Conservation (phyloP, 2,329 filamentous ascomycete species). For the Fusarium tjaetaba region DNA sequence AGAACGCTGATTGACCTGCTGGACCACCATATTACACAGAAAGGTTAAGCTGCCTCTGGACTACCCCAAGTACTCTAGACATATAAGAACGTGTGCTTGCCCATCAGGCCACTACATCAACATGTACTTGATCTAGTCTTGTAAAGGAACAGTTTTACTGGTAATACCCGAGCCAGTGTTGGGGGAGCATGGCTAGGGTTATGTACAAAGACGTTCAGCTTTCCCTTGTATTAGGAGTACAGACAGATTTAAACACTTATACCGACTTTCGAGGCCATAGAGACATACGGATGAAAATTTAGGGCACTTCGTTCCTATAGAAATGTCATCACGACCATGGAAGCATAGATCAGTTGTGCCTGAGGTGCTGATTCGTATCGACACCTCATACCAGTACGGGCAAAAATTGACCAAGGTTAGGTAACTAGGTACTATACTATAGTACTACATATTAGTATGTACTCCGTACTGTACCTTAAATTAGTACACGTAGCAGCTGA, state of each 20-base stretch:
- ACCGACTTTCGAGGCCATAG: conserved; percentile 15
- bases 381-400: not conserved
- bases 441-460: too few species aligned
- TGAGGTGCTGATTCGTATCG: not conserved
- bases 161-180: too few species aligned
- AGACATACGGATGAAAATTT: not conserved
- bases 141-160: not conserved
- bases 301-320: not conserved
- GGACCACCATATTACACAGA: not conserved
- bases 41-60: not conserved
- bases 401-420: not conserved
- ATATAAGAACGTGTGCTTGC: not conserved
- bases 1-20: not conserved
- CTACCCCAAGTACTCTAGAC: not conserved
- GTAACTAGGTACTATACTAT: not conserved
- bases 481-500: not conserved
- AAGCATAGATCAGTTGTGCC: not conserved
- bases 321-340: not conserved
- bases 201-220: not conserved
- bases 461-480: too few species aligned
- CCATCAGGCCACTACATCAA: not conserved
- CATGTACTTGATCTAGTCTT: not conserved
- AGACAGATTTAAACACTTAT: not conserved
- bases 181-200: not conserved
- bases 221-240: not conserved